These are phyloP conservation scores for Babesia sp. DNA, from an alignment of 169 alveolate species.

Conservation along the genomic window DNA sequence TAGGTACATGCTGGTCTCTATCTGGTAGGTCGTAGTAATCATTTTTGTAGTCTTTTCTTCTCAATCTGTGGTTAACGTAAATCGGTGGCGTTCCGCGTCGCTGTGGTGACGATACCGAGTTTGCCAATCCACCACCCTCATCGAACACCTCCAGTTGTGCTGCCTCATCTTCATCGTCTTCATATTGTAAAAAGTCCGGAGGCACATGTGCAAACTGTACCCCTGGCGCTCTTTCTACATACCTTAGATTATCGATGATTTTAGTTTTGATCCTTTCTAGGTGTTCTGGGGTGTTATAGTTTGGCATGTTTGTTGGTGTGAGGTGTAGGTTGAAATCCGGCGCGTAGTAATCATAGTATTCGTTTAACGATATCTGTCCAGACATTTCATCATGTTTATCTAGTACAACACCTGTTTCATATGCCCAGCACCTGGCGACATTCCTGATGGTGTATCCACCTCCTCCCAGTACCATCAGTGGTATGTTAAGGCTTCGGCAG, in stretches of 20 bases:
- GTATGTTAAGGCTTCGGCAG: constrained; percentile 89
- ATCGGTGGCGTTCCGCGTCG: constrained; percentile 44
- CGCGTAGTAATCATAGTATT: constrained; percentile 94
- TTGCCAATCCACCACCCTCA: constrained; percentile 76
- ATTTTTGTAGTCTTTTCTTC: constrained; percentile 74
- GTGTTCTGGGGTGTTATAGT: constrained; percentile 93
- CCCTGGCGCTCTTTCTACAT: constrained; percentile 95
- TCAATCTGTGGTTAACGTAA: constrained; percentile 59
- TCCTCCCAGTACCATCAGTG: constrained; percentile 94
- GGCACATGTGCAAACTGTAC: constrained; percentile 90
- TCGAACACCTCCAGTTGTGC: constrained; percentile 69
- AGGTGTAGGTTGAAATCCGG: constrained; percentile 94
- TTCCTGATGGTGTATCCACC: constrained; percentile 99
- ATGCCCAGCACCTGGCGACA: constrained; percentile 99
- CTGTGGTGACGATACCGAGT: constrained; percentile 37
- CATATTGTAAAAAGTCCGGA: constrained; percentile 82
- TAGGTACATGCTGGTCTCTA: constrained; percentile 71
- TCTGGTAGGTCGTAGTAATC: constrained; percentile 77
- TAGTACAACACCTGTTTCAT: constrained; percentile 96
- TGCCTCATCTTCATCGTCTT: constrained; percentile 74
- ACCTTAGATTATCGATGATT: constrained; percentile 88
- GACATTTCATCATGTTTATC: constrained; percentile 87
- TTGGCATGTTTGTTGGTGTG: constrained; percentile 89
- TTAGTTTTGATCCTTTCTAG: constrained; percentile 88
- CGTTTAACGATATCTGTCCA: constrained; percentile 91